Conservation (phyloP, 768 basidiomycete genomes). For the Trametes maxima region DNA sequence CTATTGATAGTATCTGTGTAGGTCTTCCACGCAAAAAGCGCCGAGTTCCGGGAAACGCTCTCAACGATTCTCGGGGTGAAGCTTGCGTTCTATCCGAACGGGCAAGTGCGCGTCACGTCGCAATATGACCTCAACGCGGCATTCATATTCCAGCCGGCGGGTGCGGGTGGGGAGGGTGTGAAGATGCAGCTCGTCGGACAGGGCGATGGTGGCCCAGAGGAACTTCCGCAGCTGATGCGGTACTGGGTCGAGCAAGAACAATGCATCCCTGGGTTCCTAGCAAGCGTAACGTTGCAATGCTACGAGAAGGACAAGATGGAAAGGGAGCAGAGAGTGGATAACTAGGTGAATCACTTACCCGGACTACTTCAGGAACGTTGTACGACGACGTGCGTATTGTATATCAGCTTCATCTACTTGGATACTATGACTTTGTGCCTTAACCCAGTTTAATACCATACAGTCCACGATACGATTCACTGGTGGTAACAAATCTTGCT, state of each 20-base stretch:
- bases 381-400: neutral
- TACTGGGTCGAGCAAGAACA: slow-evolving; percentile 88
- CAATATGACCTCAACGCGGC: slow-evolving; percentile 85
- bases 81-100: slow-evolving; percentile 88
- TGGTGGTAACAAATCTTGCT: no score
- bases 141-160: slow-evolving; percentile 79
- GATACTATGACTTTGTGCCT: neutral
- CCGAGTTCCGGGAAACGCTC: slow-evolving; percentile 91
- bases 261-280: slow-evolving; percentile 88
- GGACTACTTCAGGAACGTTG: neutral
- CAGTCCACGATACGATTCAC: neutral
- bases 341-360: neutral
- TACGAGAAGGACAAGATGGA: slow-evolving; percentile 59
- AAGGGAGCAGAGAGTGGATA: slow-evolving; percentile 2
- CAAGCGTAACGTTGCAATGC: slow-evolving; percentile 85
- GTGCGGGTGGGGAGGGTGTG: slow-evolving; percentile 37
- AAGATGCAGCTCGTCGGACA: slow-evolving; percentile 75
- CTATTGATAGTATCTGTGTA: slow-evolving; percentile 32
- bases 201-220: slow-evolving; percentile 74
- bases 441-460: neutral
- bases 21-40: slow-evolving; percentile 83
- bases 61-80: slow-evolving; percentile 89
- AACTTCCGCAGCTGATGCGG: slow-evolving; percentile 71
- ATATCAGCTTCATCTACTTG: neutral
- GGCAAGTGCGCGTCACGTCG: slow-evolving; percentile 88